A percentile compares a stretch with the other conserved stretches of the same genome.
Evolutionary conservation across 139 green algal genomes (phyloP).

Genomic region (Chlorella sp.): DNA sequence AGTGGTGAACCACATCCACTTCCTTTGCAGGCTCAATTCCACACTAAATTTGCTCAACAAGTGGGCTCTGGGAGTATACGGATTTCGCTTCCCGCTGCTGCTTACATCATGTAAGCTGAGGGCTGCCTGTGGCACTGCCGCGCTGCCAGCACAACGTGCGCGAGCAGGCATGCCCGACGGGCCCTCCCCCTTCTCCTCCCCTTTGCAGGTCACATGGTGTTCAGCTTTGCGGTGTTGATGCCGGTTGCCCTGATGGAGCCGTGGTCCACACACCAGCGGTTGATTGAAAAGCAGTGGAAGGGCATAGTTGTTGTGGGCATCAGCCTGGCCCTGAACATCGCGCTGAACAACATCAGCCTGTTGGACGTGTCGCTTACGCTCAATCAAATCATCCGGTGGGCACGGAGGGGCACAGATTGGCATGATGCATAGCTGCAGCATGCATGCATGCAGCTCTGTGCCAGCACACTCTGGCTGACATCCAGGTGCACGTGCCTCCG

Average conservation of each 20-base stretch:
- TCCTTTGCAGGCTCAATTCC: constrained; percentile 29
- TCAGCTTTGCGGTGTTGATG: constrained; percentile 54
- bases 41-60: constrained; percentile 42
- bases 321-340: constrained; percentile 68
- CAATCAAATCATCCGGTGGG: constrained; percentile 68
- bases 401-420: background rate
- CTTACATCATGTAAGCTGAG: constrained; percentile 49
- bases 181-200: background rate
- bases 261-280: constrained; percentile 42
- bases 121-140: too few species aligned
- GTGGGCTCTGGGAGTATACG: constrained; percentile 62
- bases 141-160: background rate
- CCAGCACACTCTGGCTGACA: background rate
- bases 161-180: too few species aligned
- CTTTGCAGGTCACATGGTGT: constrained; percentile 57
- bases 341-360: constrained; percentile 70
- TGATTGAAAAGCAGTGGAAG: constrained; percentile 58
- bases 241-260: constrained; percentile 51
- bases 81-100: constrained; percentile 67
- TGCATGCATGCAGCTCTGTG: too few species aligned
- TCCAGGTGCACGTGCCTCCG: background rate
- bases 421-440: too few species aligned
- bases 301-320: constrained; percentile 59
- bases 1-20: too few species aligned
- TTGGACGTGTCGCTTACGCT: constrained; percentile 61